A percentile compares a stretch with the other conserved stretches of the same genome.
Evolutionary conservation across 768 basidiomycete genomes (phyloP).

Genomic region (Termitomyces sp.): DNA sequence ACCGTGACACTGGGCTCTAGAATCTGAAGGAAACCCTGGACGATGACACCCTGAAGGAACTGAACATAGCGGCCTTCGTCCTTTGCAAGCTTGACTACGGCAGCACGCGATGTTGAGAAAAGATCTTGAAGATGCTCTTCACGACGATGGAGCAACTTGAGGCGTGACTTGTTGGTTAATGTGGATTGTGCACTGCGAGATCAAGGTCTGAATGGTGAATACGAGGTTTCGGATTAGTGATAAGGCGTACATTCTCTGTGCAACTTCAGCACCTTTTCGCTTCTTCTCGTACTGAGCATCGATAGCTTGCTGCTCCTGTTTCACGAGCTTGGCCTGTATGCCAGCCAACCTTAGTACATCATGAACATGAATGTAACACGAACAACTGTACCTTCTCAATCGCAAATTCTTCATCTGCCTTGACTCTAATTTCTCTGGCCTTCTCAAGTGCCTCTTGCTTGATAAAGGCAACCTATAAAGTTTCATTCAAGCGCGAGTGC

Average conservation of each 20-base stretch:
- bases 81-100: slow-evolving; percentile 58
- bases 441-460: slow-evolving; percentile 98
- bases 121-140: slow-evolving; percentile 92
- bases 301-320: slow-evolving; percentile 92
- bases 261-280: slow-evolving; percentile 86
- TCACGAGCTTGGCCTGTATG: slow-evolving; percentile 88
- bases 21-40: slow-evolving; percentile 82
- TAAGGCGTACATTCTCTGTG: slow-evolving; percentile 83
- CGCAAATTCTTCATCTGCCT: slow-evolving; percentile 98
- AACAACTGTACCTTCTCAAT: slow-evolving; percentile 81
- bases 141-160: slow-evolving; percentile 83
- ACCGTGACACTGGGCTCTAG: slow-evolving; percentile 73
- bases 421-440: slow-evolving; percentile 93
- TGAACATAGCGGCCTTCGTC: slow-evolving; percentile 71
- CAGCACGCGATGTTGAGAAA: slow-evolving; percentile 67
- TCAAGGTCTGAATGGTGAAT: background rate
- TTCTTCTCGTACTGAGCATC: slow-evolving; percentile 96
- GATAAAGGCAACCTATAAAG: slow-evolving; percentile 87
- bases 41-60: slow-evolving; percentile 79
- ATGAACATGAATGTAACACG: background rate
- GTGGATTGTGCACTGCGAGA: slow-evolving; percentile 82
- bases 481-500: background rate
- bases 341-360: background rate
- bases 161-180: slow-evolving; percentile 92
- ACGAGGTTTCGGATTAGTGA: slow-evolving; percentile 4